phyloP scores from a whole-genome alignment of 768 basidiomycete species.

The Hygrophoropsis aurantiaca region DNA sequence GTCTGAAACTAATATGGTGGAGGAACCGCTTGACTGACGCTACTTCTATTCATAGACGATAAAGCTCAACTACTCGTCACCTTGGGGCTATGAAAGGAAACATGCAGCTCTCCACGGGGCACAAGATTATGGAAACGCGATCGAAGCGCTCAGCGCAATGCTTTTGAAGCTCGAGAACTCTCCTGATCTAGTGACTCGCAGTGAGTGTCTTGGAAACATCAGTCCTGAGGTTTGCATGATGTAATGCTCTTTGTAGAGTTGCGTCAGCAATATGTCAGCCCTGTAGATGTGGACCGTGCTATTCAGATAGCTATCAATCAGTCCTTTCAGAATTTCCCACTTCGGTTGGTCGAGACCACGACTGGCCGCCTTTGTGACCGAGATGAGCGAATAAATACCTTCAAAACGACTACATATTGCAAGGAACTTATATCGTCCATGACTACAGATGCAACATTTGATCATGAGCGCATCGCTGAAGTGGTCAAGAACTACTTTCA shows the following conservation, averaged over 20 bases:
- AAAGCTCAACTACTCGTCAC: conserved; percentile 8
- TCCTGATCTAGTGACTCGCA: conserved; percentile 1
- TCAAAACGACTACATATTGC: conserved; percentile 12
- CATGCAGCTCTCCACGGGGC: conserved; percentile 6
- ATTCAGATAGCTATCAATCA: conserved; percentile 3
- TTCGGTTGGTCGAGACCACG: no score
- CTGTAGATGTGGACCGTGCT: background rate
- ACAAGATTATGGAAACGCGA: conserved; percentile 10
- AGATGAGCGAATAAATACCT: no score
- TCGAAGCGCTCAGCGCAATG: conserved; percentile 11
- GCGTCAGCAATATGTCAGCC: no score
- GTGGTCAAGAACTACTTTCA: no score
- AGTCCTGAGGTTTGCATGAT: background rate
- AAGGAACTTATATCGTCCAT: background rate
- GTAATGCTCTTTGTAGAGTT: background rate
- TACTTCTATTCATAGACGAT: conserved; percentile 11
- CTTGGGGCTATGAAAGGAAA: conserved; percentile 15
- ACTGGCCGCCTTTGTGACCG: no score
- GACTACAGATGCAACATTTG: no score
- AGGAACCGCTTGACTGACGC: background rate
- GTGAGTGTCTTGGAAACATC: conserved; percentile 1
- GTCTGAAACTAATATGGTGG: background rate
- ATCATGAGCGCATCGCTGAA: no score
- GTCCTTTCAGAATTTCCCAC: conserved; percentile 4
- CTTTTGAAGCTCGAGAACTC: background rate